phyloP scores from a whole-genome alignment of 148 eudicot species.

The Vaccinium corymbosum region DNA sequence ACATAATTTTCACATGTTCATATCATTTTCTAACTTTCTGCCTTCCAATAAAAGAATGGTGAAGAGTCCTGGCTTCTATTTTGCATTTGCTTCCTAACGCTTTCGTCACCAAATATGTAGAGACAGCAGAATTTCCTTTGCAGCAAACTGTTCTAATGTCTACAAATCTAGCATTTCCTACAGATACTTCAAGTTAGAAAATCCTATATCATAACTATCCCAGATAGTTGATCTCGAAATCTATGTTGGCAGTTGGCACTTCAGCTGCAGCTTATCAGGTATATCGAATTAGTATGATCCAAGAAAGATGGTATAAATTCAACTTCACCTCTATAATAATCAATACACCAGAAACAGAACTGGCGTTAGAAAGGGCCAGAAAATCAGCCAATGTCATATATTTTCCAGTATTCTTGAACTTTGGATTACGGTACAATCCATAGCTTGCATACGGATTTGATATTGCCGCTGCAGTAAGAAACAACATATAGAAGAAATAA shows the following conservation, averaged over 20 bases:
- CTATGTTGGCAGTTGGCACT: neutral
- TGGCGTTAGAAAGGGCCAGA: slow-evolving; percentile 39
- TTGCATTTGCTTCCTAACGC: neutral
- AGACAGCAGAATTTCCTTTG: neutral
- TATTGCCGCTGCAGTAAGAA: slow-evolving; percentile 61
- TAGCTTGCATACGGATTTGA: slow-evolving; percentile 33
- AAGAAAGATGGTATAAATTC: neutral
- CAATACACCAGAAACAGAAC: slow-evolving; percentile 64
- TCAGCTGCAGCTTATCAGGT: neutral
- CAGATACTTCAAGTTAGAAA: neutral
- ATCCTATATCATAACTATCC: neutral
- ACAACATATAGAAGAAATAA: neutral
- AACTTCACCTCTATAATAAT: slow-evolving; percentile 79
- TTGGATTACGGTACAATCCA: slow-evolving; percentile 56
- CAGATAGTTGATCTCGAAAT: neutral
- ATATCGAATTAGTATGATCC: neutral
- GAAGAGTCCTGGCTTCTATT: neutral
- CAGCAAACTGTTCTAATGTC: neutral
- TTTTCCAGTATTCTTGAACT: slow-evolving; percentile 31
- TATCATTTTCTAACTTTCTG: too few relatives aligned
- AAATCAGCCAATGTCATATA: slow-evolving; percentile 50
- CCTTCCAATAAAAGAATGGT: too few relatives aligned
- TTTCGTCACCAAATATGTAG: neutral
- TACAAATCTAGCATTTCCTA: neutral
- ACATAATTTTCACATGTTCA: neutral